Conservation (phyloP, 495 filamentous ascomycete genomes). For the Monascus purpureus region DNA sequence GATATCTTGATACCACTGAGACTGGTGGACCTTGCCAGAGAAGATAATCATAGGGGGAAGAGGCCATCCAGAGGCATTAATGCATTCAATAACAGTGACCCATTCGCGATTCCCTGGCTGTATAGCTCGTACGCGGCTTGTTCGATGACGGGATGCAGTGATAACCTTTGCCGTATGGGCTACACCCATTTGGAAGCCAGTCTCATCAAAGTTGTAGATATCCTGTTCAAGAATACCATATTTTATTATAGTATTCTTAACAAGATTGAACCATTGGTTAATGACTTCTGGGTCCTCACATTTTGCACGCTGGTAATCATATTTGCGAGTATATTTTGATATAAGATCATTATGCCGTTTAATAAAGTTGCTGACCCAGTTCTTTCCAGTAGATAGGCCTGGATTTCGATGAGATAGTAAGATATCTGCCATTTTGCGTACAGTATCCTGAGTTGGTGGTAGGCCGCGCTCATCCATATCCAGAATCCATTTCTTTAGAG, state of each 20-base stretch:
- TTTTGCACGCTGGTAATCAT: constrained; percentile 19
- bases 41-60: constrained; percentile 15
- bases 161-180: constrained; percentile 13
- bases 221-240: constrained; percentile 22
- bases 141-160: constrained; percentile 2
- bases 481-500: not conserved
- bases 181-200: constrained; percentile 27
- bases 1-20: not conserved
- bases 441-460: not conserved
- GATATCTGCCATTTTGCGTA: not conserved
- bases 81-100: constrained; percentile 18
- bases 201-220: constrained; percentile 37
- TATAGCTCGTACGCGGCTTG: constrained; percentile 3
- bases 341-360: constrained; percentile 13
- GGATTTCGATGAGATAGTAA: not conserved
- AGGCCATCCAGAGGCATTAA: constrained; percentile 12
- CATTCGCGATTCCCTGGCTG: constrained; percentile 26
- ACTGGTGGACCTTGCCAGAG: not conserved
- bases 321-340: constrained; percentile 13
- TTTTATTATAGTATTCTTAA: constrained; percentile 16
- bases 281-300: constrained; percentile 24
- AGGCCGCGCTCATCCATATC: not conserved
- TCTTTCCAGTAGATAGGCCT: not conserved
- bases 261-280: constrained; percentile 19
- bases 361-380: constrained; percentile 18